Evolutionary conservation across 225 moss, liverwort and hornwort species (phyloP).

Genomic region (Climacium dendroides): DNA sequence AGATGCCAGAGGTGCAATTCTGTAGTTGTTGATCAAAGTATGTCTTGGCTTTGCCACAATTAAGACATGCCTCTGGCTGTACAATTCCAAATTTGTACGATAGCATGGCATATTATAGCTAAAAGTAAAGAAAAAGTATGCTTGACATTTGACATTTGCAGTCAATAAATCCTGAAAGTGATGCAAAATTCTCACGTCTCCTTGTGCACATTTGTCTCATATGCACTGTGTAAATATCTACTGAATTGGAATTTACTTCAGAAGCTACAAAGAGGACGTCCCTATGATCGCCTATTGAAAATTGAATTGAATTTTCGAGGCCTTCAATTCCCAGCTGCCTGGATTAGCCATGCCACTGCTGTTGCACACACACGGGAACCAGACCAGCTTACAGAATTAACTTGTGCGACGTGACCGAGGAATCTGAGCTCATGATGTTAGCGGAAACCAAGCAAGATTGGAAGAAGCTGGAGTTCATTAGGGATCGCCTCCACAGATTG

Average conservation of each 20-base stretch:
- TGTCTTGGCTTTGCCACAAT: not conserved
- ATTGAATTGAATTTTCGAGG: not conserved
- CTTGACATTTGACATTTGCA: not conserved
- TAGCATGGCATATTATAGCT: too few species aligned
- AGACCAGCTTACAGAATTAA: not conserved
- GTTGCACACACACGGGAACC: not conserved
- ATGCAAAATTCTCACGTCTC: not conserved
- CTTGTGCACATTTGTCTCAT: not conserved
- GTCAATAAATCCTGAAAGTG: not conserved
- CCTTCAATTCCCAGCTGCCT: not conserved
- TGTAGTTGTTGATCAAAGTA: not conserved
- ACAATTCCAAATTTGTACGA: not conserved
- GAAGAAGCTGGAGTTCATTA: not conserved
- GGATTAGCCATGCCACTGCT: not conserved
- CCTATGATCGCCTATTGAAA: not conserved
- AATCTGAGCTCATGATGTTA: not conserved
- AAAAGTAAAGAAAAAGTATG: not conserved
- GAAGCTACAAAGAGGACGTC: not conserved
- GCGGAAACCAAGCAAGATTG: not conserved
- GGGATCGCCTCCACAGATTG: not conserved
- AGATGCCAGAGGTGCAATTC: not conserved
- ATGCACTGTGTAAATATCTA: not conserved
- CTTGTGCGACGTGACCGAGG: not conserved
- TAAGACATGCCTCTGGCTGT: not conserved
- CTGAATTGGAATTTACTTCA: not conserved